phyloP scores from a whole-genome alignment of 345 rosid genomes.

The Rhizophora apiculata region DNA sequence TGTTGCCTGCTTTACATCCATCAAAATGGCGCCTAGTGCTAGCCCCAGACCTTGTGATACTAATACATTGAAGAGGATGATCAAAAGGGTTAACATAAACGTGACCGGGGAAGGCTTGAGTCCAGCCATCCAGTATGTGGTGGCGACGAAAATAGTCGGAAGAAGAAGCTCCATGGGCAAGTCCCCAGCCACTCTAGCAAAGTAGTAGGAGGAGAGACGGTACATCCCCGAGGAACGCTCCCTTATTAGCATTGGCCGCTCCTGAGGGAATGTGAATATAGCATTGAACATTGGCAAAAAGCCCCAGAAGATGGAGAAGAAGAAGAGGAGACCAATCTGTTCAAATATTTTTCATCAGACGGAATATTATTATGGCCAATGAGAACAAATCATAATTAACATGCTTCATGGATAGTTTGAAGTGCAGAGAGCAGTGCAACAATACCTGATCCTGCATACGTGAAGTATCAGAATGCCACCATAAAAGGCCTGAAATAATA shows the following conservation, averaged over 20 bases:
- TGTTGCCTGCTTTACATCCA: slow-evolving; percentile 81
- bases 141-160: slow-evolving; percentile 67
- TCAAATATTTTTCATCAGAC: neutral
- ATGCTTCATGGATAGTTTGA: neutral
- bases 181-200: slow-evolving; percentile 74
- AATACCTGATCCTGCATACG: slow-evolving; percentile 88
- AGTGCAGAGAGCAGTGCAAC: neutral
- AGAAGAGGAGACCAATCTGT: slow-evolving; percentile 88
- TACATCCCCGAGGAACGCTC: slow-evolving; percentile 90
- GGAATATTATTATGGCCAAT: neutral
- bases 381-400: neutral
- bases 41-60: slow-evolving; percentile 86
- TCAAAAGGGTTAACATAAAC: slow-evolving; percentile 57
- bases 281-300: slow-evolving; percentile 83
- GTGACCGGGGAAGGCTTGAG: slow-evolving; percentile 71
- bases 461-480: slow-evolving; percentile 76
- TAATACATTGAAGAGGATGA: slow-evolving; percentile 69
- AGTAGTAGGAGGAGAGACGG: slow-evolving; percentile 81
- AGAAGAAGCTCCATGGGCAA: slow-evolving; percentile 95
- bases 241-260: slow-evolving; percentile 77
- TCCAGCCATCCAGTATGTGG: slow-evolving; percentile 95
- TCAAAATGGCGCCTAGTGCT: slow-evolving; percentile 77
- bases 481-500: slow-evolving; percentile 72
- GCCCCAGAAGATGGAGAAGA: slow-evolving; percentile 94
- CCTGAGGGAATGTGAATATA: slow-evolving; percentile 83